Percentiles rank a stretch among this genome's conserved stretches.
phyloP scores from a whole-genome alignment of 1,284 basidiomycete genomes.

The Austroboletus olivaceoglutinosus region DNA sequence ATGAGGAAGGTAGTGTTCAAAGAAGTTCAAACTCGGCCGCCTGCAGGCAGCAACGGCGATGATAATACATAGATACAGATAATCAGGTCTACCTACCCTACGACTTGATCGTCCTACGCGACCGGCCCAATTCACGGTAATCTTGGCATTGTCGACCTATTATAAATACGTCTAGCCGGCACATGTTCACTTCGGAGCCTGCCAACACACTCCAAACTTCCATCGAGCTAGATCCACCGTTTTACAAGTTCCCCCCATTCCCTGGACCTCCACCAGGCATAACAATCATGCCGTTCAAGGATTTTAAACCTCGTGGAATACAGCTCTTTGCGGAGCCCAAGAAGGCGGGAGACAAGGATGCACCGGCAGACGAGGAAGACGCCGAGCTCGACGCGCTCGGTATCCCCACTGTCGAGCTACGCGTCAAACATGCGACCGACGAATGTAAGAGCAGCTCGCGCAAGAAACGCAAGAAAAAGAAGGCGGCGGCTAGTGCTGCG shows the following conservation, averaged over 20 bases:
- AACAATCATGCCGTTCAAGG: slow-evolving; percentile 54
- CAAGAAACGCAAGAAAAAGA: slow-evolving; percentile 41
- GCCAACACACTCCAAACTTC: slow-evolving; percentile 4
- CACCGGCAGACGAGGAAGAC: slow-evolving; percentile 39
- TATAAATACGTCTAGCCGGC: slow-evolving; percentile 10
- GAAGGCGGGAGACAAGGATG: slow-evolving; percentile 28
- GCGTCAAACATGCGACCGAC: slow-evolving; percentile 52
- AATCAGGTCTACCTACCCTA: too few relatives aligned
- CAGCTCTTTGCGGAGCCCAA: slow-evolving; percentile 36
- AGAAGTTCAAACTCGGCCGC: background rate
- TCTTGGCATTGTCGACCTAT: too few relatives aligned
- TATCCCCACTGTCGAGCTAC: slow-evolving; percentile 60
- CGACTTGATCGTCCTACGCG: too few relatives aligned
- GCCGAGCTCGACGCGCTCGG: slow-evolving; percentile 59
- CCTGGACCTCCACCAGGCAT: slow-evolving; percentile 52
- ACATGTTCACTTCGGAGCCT: slow-evolving; percentile 21
- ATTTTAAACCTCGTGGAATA: slow-evolving; percentile 63
- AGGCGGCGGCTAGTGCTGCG: slow-evolving; percentile 31
- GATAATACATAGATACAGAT: background rate
- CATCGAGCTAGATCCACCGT: slow-evolving; percentile 16
- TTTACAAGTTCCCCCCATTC: slow-evolving; percentile 58
- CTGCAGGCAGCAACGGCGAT: background rate
- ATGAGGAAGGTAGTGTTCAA: slow-evolving; percentile 17
- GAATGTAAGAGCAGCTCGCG: slow-evolving; percentile 42
- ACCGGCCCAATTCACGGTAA: too few relatives aligned